phyloP scores from a whole-genome alignment of 352 stramenopile genomes.

The Phytophthora pisi region DNA sequence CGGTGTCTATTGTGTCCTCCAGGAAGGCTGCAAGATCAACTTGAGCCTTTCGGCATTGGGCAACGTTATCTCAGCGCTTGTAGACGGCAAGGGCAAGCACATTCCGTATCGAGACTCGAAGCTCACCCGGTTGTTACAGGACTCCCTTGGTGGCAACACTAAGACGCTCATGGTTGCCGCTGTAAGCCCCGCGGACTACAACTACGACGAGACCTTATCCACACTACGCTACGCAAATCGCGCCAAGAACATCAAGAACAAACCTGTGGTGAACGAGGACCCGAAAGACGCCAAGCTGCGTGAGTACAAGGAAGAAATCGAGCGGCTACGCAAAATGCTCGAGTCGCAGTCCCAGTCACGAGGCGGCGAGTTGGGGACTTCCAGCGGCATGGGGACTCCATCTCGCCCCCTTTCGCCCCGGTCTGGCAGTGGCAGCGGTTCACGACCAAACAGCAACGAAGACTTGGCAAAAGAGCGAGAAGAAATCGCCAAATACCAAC shows the following conservation, averaged over 20 bases:
- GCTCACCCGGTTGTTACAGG: slow-evolving; percentile 90
- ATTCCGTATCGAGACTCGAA: slow-evolving; percentile 94
- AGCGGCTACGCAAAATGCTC: slow-evolving; percentile 84
- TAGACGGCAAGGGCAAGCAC: slow-evolving; percentile 86
- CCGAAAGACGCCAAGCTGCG: slow-evolving; percentile 91
- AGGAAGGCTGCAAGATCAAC: slow-evolving; percentile 91
- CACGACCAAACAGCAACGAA: slow-evolving; percentile 12
- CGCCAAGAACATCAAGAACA: slow-evolving; percentile 98
- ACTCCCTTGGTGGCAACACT: slow-evolving; percentile 95
- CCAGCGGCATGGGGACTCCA: slow-evolving; percentile 51
- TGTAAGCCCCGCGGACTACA: slow-evolving; percentile 94
- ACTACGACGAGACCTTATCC: slow-evolving; percentile 96
- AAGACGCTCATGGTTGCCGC: slow-evolving; percentile 97
- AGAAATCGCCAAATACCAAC: slow-evolving; percentile 67
- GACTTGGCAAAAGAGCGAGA: slow-evolving; percentile 58
- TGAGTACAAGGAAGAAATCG: slow-evolving; percentile 91
- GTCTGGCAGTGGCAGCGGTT: slow-evolving; percentile 8
- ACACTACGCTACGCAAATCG: slow-evolving; percentile 97
- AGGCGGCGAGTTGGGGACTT: slow-evolving; percentile 33
- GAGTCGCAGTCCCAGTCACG: slow-evolving; percentile 61
- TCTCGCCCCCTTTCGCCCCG: slow-evolving; percentile 31
- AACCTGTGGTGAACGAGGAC: slow-evolving; percentile 95
- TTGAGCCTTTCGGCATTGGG: slow-evolving; percentile 77
- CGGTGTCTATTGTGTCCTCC: slow-evolving; percentile 17
- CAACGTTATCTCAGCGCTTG: slow-evolving; percentile 87